Percentiles rank a stretch among this genome's conserved stretches.
Evolutionary conservation across 2,329 filamentous ascomycete genomes (phyloP).

Genomic region (Fusarium sp.): DNA sequence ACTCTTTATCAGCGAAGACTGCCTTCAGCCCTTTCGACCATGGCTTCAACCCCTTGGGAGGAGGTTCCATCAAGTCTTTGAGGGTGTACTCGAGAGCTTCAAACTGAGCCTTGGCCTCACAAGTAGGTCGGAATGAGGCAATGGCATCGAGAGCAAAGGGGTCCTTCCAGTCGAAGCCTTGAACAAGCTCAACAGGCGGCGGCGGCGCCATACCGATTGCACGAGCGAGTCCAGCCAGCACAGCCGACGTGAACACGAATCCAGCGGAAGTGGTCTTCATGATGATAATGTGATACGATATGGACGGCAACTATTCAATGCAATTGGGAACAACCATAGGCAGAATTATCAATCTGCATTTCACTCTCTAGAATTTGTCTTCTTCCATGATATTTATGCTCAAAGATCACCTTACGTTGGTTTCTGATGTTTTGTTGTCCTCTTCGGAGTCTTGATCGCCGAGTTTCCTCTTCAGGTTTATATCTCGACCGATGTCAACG

Average conservation of each 20-base stretch:
- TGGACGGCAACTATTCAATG: background rate
- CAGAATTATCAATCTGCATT: background rate
- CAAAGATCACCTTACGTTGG: background rate
- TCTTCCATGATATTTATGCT: constrained; percentile 30
- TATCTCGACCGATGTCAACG: constrained; percentile 12
- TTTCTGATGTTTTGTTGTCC: constrained; percentile 40
- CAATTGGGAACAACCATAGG: background rate
- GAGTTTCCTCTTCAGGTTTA: constrained; percentile 41
- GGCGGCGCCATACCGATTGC: constrained; percentile 47
- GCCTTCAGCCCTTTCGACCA: constrained; percentile 56
- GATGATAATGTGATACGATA: background rate
- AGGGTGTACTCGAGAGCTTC: constrained; percentile 57
- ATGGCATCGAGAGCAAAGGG: constrained; percentile 51
- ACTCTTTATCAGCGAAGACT: constrained; percentile 55
- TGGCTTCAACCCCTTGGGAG: constrained; percentile 54
- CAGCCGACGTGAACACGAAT: constrained; percentile 7
- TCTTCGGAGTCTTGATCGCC: constrained; percentile 45
- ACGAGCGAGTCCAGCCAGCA: constrained; percentile 36
- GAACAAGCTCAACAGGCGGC: constrained; percentile 49
- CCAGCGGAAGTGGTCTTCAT: constrained; percentile 42
- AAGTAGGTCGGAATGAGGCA: constrained; percentile 50
- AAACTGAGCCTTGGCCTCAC: constrained; percentile 52
- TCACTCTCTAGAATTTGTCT: background rate
- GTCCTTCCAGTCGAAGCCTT: constrained; percentile 56
- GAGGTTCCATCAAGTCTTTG: constrained; percentile 54